Percentiles rank a stretch among this genome's conserved stretches.
Conservation (phyloP, 1,139 yeast species). For the Hanseniaspora uvarum region DNA sequence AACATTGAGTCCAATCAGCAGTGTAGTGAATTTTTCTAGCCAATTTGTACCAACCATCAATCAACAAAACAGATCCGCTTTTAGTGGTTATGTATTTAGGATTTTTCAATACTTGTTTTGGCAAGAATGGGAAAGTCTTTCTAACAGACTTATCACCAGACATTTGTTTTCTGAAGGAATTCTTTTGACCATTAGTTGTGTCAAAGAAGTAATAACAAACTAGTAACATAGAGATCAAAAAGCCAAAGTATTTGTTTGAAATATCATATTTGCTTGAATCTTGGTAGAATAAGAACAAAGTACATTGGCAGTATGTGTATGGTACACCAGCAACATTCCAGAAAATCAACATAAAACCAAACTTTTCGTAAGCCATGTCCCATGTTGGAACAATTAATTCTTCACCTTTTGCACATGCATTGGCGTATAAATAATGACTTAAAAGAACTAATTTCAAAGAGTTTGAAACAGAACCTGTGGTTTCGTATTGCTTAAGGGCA, state of each 20-base stretch:
- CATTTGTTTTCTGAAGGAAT: constrained; percentile 76
- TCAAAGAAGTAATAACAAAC: constrained; percentile 85
- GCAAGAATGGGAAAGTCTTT: constrained; percentile 87
- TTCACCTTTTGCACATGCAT: constrained; percentile 96
- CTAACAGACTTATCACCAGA: constrained; percentile 68
- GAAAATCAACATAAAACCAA: constrained; percentile 93
- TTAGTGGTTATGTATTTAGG: constrained; percentile 78
- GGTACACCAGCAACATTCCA: constrained; percentile 99
- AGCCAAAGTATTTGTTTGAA: constrained; percentile 49
- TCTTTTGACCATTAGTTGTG: constrained; percentile 91
- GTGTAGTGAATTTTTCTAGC: constrained; percentile 95
- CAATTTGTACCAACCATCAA: constrained; percentile 87
- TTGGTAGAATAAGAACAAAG: constrained; percentile 70
- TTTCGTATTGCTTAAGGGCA: constrained; percentile 66
- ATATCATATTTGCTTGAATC: constrained; percentile 72
- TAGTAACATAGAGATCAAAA: constrained; percentile 47
- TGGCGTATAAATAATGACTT: constrained; percentile 91
- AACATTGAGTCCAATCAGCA: constrained; percentile 79
- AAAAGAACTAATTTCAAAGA: constrained; percentile 64
- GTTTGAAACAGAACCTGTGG: constrained; percentile 66
- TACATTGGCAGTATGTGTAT: constrained; percentile 90
- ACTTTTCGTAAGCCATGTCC: constrained; percentile 99
- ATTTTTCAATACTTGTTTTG: constrained; percentile 66
- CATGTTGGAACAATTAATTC: constrained; percentile 94
- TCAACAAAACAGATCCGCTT: constrained; percentile 71